These are phyloP conservation scores for Wickerhamomyces xylosicus DNA, from an alignment of 805 yeast genomes.

Conservation along the genomic window DNA sequence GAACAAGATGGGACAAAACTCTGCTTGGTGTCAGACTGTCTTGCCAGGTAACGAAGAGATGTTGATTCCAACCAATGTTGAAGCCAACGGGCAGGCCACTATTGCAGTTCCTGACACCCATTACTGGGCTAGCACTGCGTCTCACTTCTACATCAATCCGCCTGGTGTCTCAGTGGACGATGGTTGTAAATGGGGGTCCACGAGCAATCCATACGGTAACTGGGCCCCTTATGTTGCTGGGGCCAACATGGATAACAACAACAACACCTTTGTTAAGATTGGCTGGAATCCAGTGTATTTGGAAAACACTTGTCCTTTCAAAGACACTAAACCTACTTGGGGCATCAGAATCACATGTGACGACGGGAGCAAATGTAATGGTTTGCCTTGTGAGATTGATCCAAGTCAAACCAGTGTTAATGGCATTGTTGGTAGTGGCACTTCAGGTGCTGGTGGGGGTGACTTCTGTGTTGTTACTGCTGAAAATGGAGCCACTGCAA, in stretches of 20 bases:
- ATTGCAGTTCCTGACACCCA: conserved; percentile 80
- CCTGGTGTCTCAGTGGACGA: conserved; percentile 72
- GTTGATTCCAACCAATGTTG: conserved; percentile 75
- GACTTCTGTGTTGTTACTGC: conserved; percentile 84
- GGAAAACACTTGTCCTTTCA: conserved; percentile 46
- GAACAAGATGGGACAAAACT: conserved; percentile 45
- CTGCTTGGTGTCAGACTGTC: conserved; percentile 88
- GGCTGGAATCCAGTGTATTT: conserved; percentile 88
- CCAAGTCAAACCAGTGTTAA: conserved; percentile 56
- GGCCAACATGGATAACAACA: conserved; percentile 62
- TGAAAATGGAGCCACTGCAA: conserved; percentile 47
- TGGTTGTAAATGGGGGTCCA: conserved; percentile 80
- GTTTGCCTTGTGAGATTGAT: conserved; percentile 75
- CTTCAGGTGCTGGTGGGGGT: conserved; percentile 54
- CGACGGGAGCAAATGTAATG: conserved; percentile 56
- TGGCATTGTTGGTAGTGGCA: conserved; percentile 33
- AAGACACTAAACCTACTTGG: conserved; percentile 44
- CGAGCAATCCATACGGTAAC: conserved; percentile 63
- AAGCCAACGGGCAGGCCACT: conserved; percentile 33
- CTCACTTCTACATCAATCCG: conserved; percentile 77
- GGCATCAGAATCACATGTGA: conserved; percentile 73
- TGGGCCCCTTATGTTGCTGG: conserved; percentile 96
- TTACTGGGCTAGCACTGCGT: conserved; percentile 80
- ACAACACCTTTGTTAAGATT: conserved; percentile 71
- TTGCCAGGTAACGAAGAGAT: conserved; percentile 92